Evolutionary conservation across 2,329 filamentous ascomycete genomes (phyloP), one percentile per base, ranked within the genome.

Genomic region (Diaporthe citrichinensis): DNA sequence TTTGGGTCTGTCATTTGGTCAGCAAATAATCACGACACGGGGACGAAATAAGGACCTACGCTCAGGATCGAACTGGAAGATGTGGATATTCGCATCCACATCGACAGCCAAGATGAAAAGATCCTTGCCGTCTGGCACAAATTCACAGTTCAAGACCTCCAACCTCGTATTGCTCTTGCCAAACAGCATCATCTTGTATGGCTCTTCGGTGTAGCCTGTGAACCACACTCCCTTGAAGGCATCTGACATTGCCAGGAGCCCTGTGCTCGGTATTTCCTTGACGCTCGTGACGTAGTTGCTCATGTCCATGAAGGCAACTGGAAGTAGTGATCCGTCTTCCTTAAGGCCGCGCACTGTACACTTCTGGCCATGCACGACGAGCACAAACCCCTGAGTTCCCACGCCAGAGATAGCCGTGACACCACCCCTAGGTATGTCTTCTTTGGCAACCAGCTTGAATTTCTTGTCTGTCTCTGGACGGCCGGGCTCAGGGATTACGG

Each of bases 301-400:
- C 92, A 98, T 97, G 81, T 99, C 97, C 89, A 99, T 94, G 82
- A 99, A 99, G 0, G 97, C 97, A 4, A 99, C 96, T 0, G 97
- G 97, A 0, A 98, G 88, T 71, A 98, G 89, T 1, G 94, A 95
- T 0, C 96, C 95, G 82, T 99, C 97, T 83, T 99, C 97, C 83
- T 98, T 98, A 4, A 99, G 89, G 55, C 97, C 97, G 76, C 97
- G 90, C 1, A 99, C 95, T 94, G 99, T 97, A 83, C 95, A 96
- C 84, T 99, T 99, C 81, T 98, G 96, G 0, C 97, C 97, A 82
- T 99, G 97, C 0, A 96, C 95, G 55, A 94, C 94, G 77, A 97
- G 92, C 88, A 97, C 92, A 79, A 96, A 95, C 1, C 94, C 97
- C 84, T 97, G 95, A 0, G 93, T 95, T 57, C 94, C 96, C 73